phyloP scores from a whole-genome alignment of 2,329 filamentous ascomycete genomes.

The Colletotrichum theobromicola region DNA sequence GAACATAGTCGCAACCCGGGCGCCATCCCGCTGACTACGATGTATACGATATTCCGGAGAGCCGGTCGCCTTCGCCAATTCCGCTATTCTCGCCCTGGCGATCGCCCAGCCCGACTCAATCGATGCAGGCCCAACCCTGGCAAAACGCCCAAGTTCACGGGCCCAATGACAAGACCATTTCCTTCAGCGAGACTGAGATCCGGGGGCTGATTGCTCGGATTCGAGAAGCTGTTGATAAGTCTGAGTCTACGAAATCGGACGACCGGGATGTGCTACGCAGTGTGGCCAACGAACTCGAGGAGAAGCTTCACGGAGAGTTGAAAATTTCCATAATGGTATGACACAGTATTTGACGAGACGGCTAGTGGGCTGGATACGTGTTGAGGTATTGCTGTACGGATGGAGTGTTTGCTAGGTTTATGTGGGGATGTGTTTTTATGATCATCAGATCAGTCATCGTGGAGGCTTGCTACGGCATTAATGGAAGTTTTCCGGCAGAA shows the following conservation, averaged over 20 bases:
- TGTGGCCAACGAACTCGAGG: neutral
- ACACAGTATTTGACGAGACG: neutral
- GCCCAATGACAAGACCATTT: no score
- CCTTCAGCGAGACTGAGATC: neutral
- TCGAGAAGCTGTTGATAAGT: neutral
- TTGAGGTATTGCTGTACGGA: no score
- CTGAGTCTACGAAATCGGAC: neutral
- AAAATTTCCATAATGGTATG: neutral
- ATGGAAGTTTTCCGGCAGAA: neutral
- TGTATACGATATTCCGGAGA: no score
- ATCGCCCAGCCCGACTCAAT: no score
- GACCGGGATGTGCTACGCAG: neutral
- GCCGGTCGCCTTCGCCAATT: no score
- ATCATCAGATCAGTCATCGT: neutral
- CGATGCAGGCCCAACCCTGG: no score
- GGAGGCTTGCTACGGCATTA: neutral
- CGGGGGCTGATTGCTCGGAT: rapidly evolving
- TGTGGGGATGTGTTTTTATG: no score
- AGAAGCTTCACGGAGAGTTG: neutral
- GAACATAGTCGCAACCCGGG: no score
- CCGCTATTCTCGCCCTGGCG: no score
- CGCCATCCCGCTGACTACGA: no score
- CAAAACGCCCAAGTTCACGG: no score
- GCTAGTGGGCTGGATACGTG: neutral
- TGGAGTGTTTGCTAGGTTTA: no score